phyloP scores from a whole-genome alignment of 2,329 filamentous ascomycete species.

The Colletotrichum eremochloae region DNA sequence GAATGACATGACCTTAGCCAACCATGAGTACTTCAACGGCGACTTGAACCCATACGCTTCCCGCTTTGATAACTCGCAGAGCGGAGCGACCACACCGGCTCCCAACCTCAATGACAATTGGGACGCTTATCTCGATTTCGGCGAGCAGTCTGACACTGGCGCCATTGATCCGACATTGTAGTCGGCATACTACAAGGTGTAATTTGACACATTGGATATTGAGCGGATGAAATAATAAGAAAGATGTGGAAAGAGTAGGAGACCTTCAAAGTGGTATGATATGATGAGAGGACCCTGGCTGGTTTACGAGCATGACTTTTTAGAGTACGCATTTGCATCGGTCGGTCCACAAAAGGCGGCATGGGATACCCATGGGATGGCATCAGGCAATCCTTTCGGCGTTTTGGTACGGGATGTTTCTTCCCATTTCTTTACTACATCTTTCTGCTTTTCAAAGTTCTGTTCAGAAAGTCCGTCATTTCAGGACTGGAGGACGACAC shows the following conservation, averaged over 20 bases:
- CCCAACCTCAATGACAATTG: slow-evolving; percentile 21
- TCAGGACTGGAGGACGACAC: neutral
- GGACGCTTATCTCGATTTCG: slow-evolving; percentile 40
- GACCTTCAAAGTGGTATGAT: slow-evolving; percentile 15
- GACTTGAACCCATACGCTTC: slow-evolving; percentile 35
- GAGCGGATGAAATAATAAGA: slow-evolving; percentile 47
- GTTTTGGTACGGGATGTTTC: slow-evolving; percentile 16
- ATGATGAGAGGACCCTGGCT: slow-evolving; percentile 24
- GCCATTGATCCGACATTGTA: slow-evolving; percentile 30
- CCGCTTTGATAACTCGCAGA: neutral
- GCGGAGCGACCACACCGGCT: slow-evolving; percentile 20
- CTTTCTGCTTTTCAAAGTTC: neutral
- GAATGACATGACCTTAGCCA: slow-evolving; percentile 12
- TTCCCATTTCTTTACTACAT: neutral
- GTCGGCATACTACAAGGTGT: slow-evolving; percentile 1
- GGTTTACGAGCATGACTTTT: slow-evolving; percentile 42
- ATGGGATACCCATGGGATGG: slow-evolving; percentile 32
- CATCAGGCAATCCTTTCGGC: slow-evolving; percentile 18
- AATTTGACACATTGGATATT: neutral
- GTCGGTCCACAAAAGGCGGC: slow-evolving; percentile 33
- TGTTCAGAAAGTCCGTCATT: slow-evolving; percentile 10
- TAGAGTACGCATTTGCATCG: slow-evolving; percentile 41
- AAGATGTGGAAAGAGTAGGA: slow-evolving; percentile 36
- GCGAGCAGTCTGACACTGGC: slow-evolving; percentile 40
- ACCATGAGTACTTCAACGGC: slow-evolving; percentile 31